Evolutionary conservation across 176 grass and related monocot species (phyloP), one percentile per base, ranked within the genome.

Genomic region (Ensete glaucum): DNA sequence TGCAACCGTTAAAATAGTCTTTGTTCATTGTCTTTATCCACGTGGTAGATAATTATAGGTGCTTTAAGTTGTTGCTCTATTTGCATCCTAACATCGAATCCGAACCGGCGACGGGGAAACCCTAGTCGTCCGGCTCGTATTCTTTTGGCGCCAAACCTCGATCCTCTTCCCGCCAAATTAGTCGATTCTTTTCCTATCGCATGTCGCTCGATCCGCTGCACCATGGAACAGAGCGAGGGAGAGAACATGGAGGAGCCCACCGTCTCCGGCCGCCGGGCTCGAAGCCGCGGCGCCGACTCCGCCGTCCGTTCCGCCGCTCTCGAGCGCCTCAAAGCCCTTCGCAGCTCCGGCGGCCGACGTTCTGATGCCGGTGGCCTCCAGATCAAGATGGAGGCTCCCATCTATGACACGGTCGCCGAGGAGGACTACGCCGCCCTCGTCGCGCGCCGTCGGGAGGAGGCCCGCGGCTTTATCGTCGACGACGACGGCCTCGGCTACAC

Each of bases 341-440:
- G 78, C 9, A 55, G 24, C 0, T 74, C 85, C 48, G 78, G 84
- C 8, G 66, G 81, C 51, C 82, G 84, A 56, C 69, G 69, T 13
- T 52, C 29, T 52, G 73, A 84, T 26, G 80, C 86, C 26, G 67
- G 69, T 14, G 54, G 72, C 8, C 57, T 86, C 54, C 84, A 92
- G 82, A 75, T 94, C 74, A 79, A 91, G 86, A 86, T 93, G 53
- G 95, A 94, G 48, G 90, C 81, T 22, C 95, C 90, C 43, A 94
- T 99, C 88, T 99, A 89, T 58, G 95, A 99, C 84, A 94, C 90
- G 48, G 75, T 99, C 60, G 67, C 78, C 1, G 95, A 99, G 64
- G 90, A 99, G 23, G 88, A 90, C 64, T 99, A 99, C 82, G 82
- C 71, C 20, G 90, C 83, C 1, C 90, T 99, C 71, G 95, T 99